Percentiles rank a stretch among this genome's conserved stretches.
phyloP scores from a whole-genome alignment of 257 asterid genomes.

The Solanum sitiens region DNA sequence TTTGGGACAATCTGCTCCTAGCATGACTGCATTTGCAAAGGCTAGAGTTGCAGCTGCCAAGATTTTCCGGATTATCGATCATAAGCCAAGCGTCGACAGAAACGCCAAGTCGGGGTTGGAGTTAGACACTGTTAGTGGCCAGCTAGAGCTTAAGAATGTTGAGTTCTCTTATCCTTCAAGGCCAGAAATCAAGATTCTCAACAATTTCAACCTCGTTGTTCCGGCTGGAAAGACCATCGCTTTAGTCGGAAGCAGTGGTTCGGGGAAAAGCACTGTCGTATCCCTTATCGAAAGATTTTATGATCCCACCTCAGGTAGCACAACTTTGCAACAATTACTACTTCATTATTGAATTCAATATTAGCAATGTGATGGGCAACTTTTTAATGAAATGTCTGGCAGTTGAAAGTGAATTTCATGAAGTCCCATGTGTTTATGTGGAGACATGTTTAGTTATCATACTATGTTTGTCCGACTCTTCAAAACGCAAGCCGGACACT shows the following conservation, averaged over 20 bases:
- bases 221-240: conserved; percentile 88
- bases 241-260: conserved; percentile 86
- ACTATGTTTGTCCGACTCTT: background rate
- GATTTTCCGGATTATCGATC: conserved; percentile 67
- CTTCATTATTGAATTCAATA: background rate
- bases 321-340: background rate
- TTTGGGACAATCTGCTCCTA: conserved; percentile 84
- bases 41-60: conserved; percentile 93
- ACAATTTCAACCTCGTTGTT: conserved; percentile 45
- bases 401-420: background rate
- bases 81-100: conserved; percentile 50
- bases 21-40: conserved; percentile 88
- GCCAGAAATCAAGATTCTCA: conserved; percentile 53
- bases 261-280: conserved; percentile 89
- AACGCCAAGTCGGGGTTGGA: conserved; percentile 52
- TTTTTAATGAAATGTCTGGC: background rate
- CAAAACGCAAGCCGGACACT: background rate
- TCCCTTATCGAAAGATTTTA: conserved; percentile 89
- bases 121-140: conserved; percentile 57
- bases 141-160: conserved; percentile 60
- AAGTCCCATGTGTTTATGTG: background rate
- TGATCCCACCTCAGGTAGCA: conserved; percentile 73
- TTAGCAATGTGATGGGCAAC: background rate
- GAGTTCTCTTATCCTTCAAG: conserved; percentile 73
- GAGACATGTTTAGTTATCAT: background rate